phyloP scores from a whole-genome alignment of 768 basidiomycete genomes.

The Saitozyma podzolica region DNA sequence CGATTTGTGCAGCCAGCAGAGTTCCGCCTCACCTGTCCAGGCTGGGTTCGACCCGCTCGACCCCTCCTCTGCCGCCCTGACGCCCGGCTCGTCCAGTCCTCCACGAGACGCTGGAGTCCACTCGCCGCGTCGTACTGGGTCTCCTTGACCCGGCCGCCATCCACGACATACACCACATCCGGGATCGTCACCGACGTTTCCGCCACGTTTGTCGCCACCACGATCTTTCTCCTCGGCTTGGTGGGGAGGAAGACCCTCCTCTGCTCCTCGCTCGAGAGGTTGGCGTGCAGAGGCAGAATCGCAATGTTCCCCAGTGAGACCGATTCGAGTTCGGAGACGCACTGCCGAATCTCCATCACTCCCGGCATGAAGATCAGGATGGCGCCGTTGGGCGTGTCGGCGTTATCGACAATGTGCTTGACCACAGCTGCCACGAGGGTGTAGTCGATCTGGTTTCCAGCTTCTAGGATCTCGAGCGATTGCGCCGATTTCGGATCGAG shows the following conservation, averaged over 20 bases:
- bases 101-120: constrained; percentile 72
- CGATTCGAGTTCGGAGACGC: constrained; percentile 62
- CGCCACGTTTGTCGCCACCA: constrained; percentile 80
- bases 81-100: constrained; percentile 67
- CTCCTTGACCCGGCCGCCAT: constrained; percentile 83
- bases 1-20: too few species aligned
- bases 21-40: constrained; percentile 37
- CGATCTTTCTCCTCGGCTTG: constrained; percentile 68
- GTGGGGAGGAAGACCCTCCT: constrained; percentile 68
- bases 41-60: constrained; percentile 79
- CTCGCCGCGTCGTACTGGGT: constrained; percentile 68
- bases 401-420: constrained; percentile 61
- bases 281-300: constrained; percentile 79
- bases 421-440: constrained; percentile 71
- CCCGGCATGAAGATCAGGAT: constrained; percentile 89
- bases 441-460: constrained; percentile 70
- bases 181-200: constrained; percentile 90
- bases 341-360: constrained; percentile 79
- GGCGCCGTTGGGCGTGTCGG: constrained; percentile 59
- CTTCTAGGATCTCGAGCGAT: constrained; percentile 64
- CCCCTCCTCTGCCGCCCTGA: constrained; percentile 81
- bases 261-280: constrained; percentile 82
- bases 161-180: constrained; percentile 81
- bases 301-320: constrained; percentile 41
- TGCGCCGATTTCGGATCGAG: constrained; percentile 60